phyloP scores from a whole-genome alignment of 306 rosid genomes.

The Gastrolobium villosum region DNA sequence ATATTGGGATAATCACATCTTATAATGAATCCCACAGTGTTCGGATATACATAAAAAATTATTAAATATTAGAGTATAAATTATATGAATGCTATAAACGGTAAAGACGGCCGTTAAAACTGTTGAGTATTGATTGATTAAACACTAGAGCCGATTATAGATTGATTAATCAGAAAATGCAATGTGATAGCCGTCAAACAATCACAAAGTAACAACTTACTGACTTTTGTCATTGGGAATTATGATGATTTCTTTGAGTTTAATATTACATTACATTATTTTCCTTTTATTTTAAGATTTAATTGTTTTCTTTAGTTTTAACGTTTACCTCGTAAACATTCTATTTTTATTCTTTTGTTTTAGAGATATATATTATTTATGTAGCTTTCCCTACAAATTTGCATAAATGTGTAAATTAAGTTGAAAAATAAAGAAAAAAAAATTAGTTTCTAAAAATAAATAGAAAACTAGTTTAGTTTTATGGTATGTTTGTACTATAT shows the following conservation, averaged over 20 bases:
- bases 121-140: background rate
- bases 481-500: no score
- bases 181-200: background rate
- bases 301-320: background rate
- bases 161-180: constrained; percentile 12
- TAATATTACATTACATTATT: background rate
- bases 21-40: no score
- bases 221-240: background rate
- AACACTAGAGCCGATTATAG: background rate
- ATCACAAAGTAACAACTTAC: constrained; percentile 9
- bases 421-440: no score
- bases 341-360: background rate
- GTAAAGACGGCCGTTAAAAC: background rate
- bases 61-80: no score
- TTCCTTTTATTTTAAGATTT: background rate
- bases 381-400: no score
- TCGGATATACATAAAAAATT: no score
- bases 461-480: no score
- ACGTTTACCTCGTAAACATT: background rate
- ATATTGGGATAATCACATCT: no score
- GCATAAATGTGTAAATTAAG: no score
- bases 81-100: background rate
- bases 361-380: no score
- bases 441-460: no score
- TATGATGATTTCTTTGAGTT: background rate